Conservation (phyloP, 495 filamentous ascomycete genomes). For the Letharia lupina region DNA sequence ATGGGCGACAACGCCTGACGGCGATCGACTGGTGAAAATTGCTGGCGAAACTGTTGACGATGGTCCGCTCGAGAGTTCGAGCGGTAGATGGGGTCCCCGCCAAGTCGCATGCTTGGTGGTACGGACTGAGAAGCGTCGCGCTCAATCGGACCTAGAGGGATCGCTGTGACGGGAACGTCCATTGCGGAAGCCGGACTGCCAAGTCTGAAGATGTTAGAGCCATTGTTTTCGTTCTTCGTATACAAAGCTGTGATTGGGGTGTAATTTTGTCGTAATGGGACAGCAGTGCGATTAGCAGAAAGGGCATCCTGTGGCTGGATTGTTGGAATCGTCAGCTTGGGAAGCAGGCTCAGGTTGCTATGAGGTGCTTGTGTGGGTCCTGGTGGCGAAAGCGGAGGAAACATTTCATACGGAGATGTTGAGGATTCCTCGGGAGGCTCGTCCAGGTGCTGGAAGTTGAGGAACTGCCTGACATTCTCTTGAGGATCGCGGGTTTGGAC, state of each 20-base stretch:
- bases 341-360: constrained; percentile 45
- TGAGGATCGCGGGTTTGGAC: constrained; percentile 69
- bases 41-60: constrained; percentile 22
- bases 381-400: constrained; percentile 36
- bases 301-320: constrained; percentile 38
- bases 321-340: constrained; percentile 48
- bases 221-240: constrained; percentile 18
- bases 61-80: constrained; percentile 28
- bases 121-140: constrained; percentile 79
- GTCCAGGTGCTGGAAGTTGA: constrained; percentile 64
- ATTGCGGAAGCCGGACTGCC: constrained; percentile 78
- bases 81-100: constrained; percentile 23
- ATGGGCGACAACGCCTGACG: constrained; percentile 24
- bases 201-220: constrained; percentile 55
- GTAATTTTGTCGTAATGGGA: constrained; percentile 25
- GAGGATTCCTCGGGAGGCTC: constrained; percentile 35
- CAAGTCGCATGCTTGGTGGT: constrained; percentile 76
- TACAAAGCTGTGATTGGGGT: constrained; percentile 21
- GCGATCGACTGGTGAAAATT: constrained; percentile 24
- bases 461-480: constrained; percentile 83
- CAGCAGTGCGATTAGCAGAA: constrained; percentile 33
- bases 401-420: constrained; percentile 41
- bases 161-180: constrained; percentile 76
- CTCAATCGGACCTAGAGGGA: constrained; percentile 58
- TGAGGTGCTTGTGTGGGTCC: constrained; percentile 36